phyloP scores from a whole-genome alignment of 768 basidiomycete species.

The Russula lepida region DNA sequence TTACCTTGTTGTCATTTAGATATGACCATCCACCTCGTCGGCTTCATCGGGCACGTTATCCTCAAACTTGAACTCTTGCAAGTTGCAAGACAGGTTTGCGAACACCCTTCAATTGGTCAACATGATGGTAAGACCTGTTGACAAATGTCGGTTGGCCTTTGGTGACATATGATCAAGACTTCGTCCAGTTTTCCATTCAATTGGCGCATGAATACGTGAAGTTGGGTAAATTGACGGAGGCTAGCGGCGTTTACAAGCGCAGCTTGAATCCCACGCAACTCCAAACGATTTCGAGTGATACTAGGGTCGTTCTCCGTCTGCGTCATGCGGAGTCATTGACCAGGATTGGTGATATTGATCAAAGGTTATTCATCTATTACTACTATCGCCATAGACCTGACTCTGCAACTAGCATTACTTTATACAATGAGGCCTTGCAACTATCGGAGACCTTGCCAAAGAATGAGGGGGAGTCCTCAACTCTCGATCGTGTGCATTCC shows the following conservation, averaged over 20 bases:
- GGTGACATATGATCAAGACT: conserved; percentile 36
- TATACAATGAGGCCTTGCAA: conserved; percentile 53
- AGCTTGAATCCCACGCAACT: conserved; percentile 39
- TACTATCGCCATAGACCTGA: neutral
- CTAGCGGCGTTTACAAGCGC: conserved; percentile 55
- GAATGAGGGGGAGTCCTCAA: conserved; percentile 42
- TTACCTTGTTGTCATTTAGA: neutral
- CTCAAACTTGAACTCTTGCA: conserved; percentile 21
- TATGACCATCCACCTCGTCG: conserved; percentile 18
- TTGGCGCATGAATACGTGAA: conserved; percentile 74
- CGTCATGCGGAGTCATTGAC: conserved; percentile 62
- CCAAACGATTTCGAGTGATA: conserved; percentile 42
- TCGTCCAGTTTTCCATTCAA: conserved; percentile 53
- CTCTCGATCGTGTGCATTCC: conserved; percentile 47
- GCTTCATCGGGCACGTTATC: conserved; percentile 16
- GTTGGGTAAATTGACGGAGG: conserved; percentile 67
- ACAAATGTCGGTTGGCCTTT: neutral
- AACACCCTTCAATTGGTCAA: conserved; percentile 20
- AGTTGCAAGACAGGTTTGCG: conserved; percentile 10
- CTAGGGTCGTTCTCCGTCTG: conserved; percentile 47
- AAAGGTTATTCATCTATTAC: conserved; percentile 40
- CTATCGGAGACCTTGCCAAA: conserved; percentile 36
- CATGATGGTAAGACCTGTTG: conserved; percentile 39
- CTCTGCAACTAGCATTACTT: conserved; percentile 31
- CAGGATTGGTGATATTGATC: conserved; percentile 44